phyloP scores from a whole-genome alignment of 495 filamentous ascomycete species.

The Aspergillus bertholletiae region DNA sequence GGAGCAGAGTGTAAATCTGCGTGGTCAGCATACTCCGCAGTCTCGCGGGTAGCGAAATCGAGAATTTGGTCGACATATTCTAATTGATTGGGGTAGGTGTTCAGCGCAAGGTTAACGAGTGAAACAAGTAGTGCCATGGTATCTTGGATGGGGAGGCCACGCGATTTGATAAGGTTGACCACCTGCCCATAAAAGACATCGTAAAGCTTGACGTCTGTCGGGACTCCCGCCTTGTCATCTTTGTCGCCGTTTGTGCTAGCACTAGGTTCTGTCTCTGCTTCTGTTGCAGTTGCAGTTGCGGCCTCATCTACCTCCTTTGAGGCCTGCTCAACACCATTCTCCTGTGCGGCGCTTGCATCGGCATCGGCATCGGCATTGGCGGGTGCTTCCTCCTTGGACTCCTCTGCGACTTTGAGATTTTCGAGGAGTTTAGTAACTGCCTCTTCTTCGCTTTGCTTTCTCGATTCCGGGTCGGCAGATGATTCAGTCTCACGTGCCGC shows the following conservation, averaged over 20 bases:
- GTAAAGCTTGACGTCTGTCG: slow-evolving; percentile 84
- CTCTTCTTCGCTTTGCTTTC: slow-evolving; percentile 76
- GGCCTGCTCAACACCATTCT: slow-evolving; percentile 46
- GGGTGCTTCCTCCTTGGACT: slow-evolving; percentile 42
- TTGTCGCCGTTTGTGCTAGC: slow-evolving; percentile 15
- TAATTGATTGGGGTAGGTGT: slow-evolving; percentile 86
- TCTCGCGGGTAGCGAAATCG: slow-evolving; percentile 83
- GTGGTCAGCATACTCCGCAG: slow-evolving; percentile 85
- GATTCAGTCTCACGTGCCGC: slow-evolving; percentile 82
- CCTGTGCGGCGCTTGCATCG: slow-evolving; percentile 29
- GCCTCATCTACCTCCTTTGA: slow-evolving; percentile 22
- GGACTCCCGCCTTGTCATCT: slow-evolving; percentile 58
- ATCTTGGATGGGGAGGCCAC: slow-evolving; percentile 89
- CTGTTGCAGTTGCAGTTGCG: slow-evolving; percentile 15
- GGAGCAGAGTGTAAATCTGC: slow-evolving; percentile 86
- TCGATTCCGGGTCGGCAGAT: slow-evolving; percentile 69
- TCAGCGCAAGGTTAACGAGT: slow-evolving; percentile 86
- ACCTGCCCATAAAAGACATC: slow-evolving; percentile 98
- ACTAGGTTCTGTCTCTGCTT: slow-evolving; percentile 19
- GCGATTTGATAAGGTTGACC: slow-evolving; percentile 83
- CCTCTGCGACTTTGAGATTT: slow-evolving; percentile 67
- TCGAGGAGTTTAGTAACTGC: slow-evolving; percentile 73
- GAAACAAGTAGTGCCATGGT: slow-evolving; percentile 90
- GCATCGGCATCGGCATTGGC: slow-evolving; percentile 30
- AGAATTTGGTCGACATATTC: slow-evolving; percentile 96